These are phyloP conservation scores for Talaromyces sp. DNA, from an alignment of 2,329 filamentous ascomycete species.

Conservation along the genomic window DNA sequence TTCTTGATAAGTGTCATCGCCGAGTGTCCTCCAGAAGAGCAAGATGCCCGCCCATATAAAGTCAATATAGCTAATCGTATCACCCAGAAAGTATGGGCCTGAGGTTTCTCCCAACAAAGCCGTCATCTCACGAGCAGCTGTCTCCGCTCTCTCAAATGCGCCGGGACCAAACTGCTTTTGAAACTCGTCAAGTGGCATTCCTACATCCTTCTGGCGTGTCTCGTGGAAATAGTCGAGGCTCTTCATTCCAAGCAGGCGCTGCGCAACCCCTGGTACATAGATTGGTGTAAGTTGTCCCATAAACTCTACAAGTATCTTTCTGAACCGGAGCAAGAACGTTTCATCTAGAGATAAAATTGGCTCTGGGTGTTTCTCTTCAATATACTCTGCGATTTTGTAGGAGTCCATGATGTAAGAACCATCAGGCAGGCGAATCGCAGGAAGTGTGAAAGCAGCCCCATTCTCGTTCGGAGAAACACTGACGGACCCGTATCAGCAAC, in stretches of 20 bases:
- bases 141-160: conserved; percentile 48
- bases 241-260: conserved; percentile 49
- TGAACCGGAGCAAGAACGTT: conserved; percentile 41
- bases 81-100: conserved; percentile 58
- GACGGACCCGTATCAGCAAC: background rate
- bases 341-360: conserved; percentile 58
- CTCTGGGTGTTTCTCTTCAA: conserved; percentile 58
- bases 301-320: conserved; percentile 40
- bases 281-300: conserved; percentile 38
- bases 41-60: conserved; percentile 54
- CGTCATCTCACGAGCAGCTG: conserved; percentile 34
- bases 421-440: conserved; percentile 54
- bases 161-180: conserved; percentile 48
- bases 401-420: conserved; percentile 64
- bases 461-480: conserved; percentile 48
- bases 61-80: conserved; percentile 54
- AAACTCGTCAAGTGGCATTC: conserved; percentile 53
- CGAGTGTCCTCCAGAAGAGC: conserved; percentile 42
- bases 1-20: conserved; percentile 39
- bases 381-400: conserved; percentile 53
- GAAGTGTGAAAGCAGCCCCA: conserved; percentile 51
- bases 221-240: conserved; percentile 55
- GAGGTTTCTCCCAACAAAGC: conserved; percentile 52
- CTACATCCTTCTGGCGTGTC: conserved; percentile 50
- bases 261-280: conserved; percentile 49